Percentiles rank a stretch among this genome's conserved stretches.
Evolutionary conservation across 305 asterid species (phyloP).

Genomic region (Plantago coronopus): DNA sequence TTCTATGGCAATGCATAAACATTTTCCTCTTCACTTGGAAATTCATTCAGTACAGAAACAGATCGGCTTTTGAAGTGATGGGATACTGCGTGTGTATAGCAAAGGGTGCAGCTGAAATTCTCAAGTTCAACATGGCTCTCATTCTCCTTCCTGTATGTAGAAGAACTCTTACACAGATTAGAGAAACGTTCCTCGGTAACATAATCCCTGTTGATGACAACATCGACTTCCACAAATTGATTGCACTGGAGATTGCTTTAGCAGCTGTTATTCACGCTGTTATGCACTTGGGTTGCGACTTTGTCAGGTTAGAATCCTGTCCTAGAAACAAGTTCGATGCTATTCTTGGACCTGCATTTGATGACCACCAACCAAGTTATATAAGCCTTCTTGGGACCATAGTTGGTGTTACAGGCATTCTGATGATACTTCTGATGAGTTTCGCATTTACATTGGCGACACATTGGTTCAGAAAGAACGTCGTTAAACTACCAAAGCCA

Average conservation of each 20-base stretch:
- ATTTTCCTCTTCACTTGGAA: conserved; percentile 58
- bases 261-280: conserved; percentile 41
- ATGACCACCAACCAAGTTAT: conserved; percentile 57
- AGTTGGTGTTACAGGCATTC: conserved; percentile 59
- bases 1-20: conserved; percentile 52
- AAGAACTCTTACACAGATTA: conserved; percentile 59
- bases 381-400: conserved; percentile 34
- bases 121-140: conserved; percentile 87
- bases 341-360: conserved; percentile 44
- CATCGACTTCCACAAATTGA: conserved; percentile 77
- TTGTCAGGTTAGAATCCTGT: conserved; percentile 57
- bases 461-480: conserved; percentile 70
- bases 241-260: conserved; percentile 46
- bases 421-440: conserved; percentile 56
- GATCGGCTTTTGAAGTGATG: conserved; percentile 55
- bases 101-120: conserved; percentile 79
- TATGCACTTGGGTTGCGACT: conserved; percentile 57
- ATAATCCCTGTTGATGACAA: conserved; percentile 79
- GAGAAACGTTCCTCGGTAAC: conserved; percentile 64
- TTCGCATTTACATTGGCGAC: conserved; percentile 67
- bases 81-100: conserved; percentile 83
- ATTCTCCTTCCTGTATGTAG: conserved; percentile 84
- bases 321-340: conserved; percentile 39
- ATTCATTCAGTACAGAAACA: conserved; percentile 35
- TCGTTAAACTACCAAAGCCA: conserved; percentile 58